Evolutionary conservation across 371 early-diverging fungal species (phyloP).

Genomic region (Lichtheimia ornata): DNA sequence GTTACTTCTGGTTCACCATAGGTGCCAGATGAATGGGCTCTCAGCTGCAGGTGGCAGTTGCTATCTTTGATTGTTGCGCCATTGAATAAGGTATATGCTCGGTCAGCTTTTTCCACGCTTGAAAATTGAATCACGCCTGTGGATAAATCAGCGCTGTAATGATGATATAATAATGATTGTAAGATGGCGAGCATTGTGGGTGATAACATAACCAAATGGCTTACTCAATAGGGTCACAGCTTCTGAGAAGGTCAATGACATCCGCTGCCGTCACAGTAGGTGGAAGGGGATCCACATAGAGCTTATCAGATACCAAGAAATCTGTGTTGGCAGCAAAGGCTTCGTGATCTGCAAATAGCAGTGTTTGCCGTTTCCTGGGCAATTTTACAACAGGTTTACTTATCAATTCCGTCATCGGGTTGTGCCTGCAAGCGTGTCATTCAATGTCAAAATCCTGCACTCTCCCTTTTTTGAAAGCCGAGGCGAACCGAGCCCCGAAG

Average conservation of each 20-base stretch:
- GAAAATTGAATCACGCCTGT: conserved; percentile 11
- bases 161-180: not conserved
- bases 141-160: not conserved
- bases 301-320: conserved; percentile 21
- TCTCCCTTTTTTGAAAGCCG: no score
- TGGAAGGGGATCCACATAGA: conserved; percentile 27
- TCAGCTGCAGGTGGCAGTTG: conserved; percentile 21
- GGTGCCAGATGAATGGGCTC: conserved; percentile 16
- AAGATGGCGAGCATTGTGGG: not conserved
- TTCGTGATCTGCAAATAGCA: not conserved
- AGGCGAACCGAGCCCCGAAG: no score
- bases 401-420: not conserved
- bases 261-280: conserved; percentile 19
- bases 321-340: not conserved
- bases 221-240: conserved; percentile 37
- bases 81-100: conserved; percentile 11
- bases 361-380: conserved; percentile 8
- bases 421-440: no score
- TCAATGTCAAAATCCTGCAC: no score
- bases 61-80: conserved; percentile 3
- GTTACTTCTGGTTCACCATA: not conserved
- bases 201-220: not conserved
- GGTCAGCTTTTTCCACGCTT: conserved; percentile 7
- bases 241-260: conserved; percentile 29
- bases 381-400: conserved; percentile 5